These are phyloP conservation scores for Globisporangium cystogenes DNA, from an alignment of 352 stramenopile species.

Conservation along the genomic window DNA sequence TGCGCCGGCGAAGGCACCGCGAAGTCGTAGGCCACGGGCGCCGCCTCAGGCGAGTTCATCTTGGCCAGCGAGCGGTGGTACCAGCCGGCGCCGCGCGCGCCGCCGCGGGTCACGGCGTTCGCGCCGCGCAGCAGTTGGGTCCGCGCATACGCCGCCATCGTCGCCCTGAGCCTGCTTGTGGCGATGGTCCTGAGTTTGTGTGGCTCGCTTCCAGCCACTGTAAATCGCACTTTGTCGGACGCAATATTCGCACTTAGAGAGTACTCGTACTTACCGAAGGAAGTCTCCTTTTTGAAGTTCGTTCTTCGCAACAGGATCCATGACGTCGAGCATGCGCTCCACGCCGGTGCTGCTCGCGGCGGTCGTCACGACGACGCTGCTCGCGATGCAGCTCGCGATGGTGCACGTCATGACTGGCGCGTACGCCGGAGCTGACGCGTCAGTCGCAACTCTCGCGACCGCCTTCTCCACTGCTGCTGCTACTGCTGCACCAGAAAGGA, in stretches of 20 bases:
- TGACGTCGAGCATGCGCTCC: conserved; percentile 20
- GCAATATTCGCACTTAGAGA: conserved; percentile 2
- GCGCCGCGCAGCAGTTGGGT: conserved; percentile 52
- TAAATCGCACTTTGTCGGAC: conserved; percentile 8
- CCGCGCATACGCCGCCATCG: conserved; percentile 55
- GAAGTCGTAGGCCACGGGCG: conserved; percentile 54
- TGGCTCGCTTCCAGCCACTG: conserved; percentile 32
- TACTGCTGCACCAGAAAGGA: background rate
- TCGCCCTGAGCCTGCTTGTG: conserved; percentile 1
- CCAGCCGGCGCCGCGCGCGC: conserved; percentile 74
- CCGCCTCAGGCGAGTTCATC: conserved; percentile 70
- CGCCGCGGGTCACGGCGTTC: conserved; percentile 48
- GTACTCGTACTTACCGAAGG: background rate
- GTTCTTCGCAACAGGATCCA: too few species aligned
- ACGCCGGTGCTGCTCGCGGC: conserved; percentile 30
- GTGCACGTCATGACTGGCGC: conserved; percentile 31
- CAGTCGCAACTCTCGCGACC: background rate
- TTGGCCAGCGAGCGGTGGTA: conserved; percentile 80
- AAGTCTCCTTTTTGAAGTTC: too few species aligned
- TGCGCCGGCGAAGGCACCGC: conserved; percentile 45
- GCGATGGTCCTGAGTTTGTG: conserved; percentile 6
- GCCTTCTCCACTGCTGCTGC: background rate
- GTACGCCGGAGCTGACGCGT: conserved; percentile 15
- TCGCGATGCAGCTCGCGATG: conserved; percentile 44
- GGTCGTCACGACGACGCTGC: conserved; percentile 27